Conservation (phyloP, 257 asterid species). For the Capsicum chinense region DNA sequence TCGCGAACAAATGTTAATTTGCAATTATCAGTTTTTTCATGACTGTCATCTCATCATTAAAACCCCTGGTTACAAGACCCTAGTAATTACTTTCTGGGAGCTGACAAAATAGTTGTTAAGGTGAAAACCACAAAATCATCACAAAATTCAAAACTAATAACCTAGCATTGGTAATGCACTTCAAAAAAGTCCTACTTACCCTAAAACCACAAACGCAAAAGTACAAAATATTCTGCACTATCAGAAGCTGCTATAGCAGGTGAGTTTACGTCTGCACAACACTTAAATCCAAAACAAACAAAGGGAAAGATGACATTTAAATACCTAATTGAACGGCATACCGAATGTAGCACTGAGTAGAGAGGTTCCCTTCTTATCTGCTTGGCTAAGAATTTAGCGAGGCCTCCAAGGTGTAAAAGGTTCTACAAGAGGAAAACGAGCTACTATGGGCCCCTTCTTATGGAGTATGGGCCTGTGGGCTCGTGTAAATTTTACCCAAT, state of each 20-base stretch:
- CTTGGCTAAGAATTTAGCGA: not conserved
- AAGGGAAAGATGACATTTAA: not conserved
- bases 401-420: not conserved
- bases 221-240: too few relatives aligned
- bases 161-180: not conserved
- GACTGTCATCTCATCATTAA: too few relatives aligned
- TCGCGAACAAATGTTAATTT: too few relatives aligned
- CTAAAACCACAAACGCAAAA: not conserved
- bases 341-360: not conserved
- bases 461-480: not conserved
- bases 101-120: too few relatives aligned
- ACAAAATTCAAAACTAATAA: not conserved
- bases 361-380: not conserved
- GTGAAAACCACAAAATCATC: too few relatives aligned
- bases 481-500: not conserved
- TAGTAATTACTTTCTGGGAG: too few relatives aligned
- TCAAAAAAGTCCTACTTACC: not conserved
- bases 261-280: too few relatives aligned
- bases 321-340: slow-evolving; percentile 19
- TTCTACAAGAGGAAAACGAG: not conserved
- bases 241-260: too few relatives aligned
- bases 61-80: too few relatives aligned
- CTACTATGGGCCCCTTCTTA: not conserved
- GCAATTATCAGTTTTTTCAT: too few relatives aligned
- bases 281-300: not conserved